Conservation (phyloP, 768 basidiomycete species). For the Tricholoma saponaceum region DNA sequence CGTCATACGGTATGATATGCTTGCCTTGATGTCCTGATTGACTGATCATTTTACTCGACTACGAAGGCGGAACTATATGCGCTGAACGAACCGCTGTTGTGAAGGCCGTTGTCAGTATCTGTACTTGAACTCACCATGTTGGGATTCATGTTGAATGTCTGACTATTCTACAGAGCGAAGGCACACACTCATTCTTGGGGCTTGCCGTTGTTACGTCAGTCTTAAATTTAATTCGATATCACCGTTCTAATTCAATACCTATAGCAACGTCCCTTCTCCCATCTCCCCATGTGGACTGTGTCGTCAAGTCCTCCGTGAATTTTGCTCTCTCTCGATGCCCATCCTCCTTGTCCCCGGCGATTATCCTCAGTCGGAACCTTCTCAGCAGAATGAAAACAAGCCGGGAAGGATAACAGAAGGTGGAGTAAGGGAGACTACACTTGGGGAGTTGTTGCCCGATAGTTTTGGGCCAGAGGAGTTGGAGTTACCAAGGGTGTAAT, state of each 20-base stretch:
- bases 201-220: conserved; percentile 80
- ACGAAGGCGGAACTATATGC: conserved; percentile 81
- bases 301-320: conserved; percentile 87
- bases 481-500: conserved; percentile 38
- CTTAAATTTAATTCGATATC: background rate
- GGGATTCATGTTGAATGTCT: background rate
- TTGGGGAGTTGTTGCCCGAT: conserved; percentile 74
- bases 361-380: conserved; percentile 39
- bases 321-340: conserved; percentile 72
- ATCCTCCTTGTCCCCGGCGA: conserved; percentile 66
- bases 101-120: conserved; percentile 78
- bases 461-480: conserved; percentile 87
- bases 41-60: background rate
- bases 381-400: conserved; percentile 26
- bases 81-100: conserved; percentile 93
- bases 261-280: conserved; percentile 62
- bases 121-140: background rate
- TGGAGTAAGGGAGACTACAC: conserved; percentile 57
- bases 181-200: conserved; percentile 62
- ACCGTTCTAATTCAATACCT: background rate
- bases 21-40: background rate
- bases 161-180: conserved; percentile 63
- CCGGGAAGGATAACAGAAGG: conserved; percentile 39
- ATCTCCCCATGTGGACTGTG: conserved; percentile 93
- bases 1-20: conserved; percentile 65